Evolutionary conservation across 177 flowering plant species (phyloP), one percentile per base, ranked within the genome.

Genomic region (Vitis hybrid): DNA sequence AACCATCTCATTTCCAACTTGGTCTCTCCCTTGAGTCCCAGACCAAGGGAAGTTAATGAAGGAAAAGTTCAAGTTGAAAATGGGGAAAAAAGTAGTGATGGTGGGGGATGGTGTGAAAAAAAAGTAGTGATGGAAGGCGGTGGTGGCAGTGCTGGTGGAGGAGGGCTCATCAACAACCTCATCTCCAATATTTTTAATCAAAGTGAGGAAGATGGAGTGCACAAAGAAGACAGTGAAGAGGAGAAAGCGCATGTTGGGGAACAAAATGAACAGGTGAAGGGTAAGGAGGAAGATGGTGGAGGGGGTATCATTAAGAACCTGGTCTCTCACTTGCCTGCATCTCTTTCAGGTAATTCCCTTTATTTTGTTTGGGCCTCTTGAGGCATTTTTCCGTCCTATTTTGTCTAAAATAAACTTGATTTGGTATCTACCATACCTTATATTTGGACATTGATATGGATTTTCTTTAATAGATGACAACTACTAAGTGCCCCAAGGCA

Each of bases 281-380:
- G 57, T 59, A 52, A 39, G 14, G 79, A 51, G 9, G 73, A 55
- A 3, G 76, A 60, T 48, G 73, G 71, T 51, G 74, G 74, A 21
- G 81, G 79, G 1, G 77, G 88, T 14, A 69, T 81, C 51, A 68
- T 87, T 15, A 76, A 77, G 21, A 80, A 74, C 66, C 48, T 84
- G 59, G 75, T 84, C 9, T 84, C 91, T 58, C 80, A 80, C 60
- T 64, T 84, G 51, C 85, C 87, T 7, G 29, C 56, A 10, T 73
- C 82, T 13, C 74, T 80, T 75, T 62, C 81, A 73, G 85, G 85
- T 81, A 66, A 18, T 48, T 52, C 11, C 16, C 10, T 9, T 16
- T 19, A 67, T 1, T 8, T 14, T 39, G 1, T 48, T 14, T 13
- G 29, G 29, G 29, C 5, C 29, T 26, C 29, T 26, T 26, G 29